These are phyloP conservation scores for Peronospora destructor DNA, from an alignment of 352 stramenopile genomes.

Conservation along the genomic window DNA sequence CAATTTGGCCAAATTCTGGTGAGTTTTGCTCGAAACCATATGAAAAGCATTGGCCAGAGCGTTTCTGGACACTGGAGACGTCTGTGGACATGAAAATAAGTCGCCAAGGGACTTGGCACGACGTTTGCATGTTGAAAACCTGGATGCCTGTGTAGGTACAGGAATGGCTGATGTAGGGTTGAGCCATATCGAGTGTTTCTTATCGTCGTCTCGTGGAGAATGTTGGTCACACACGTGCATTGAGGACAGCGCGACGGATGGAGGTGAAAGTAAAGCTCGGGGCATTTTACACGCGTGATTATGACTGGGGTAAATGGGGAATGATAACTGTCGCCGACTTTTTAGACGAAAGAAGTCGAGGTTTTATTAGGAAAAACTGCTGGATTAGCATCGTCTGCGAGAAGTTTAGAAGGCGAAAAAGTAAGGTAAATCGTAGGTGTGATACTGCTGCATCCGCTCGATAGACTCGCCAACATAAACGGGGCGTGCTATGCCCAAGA, in stretches of 20 bases:
- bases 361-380: too few relatives aligned
- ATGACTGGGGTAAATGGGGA: too few relatives aligned
- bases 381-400: too few relatives aligned
- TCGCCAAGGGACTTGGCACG: slow-evolving; percentile 49
- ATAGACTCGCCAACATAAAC: too few relatives aligned
- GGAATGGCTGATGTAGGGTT: slow-evolving; percentile 5
- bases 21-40: slow-evolving; percentile 32
- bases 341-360: too few relatives aligned
- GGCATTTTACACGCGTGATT: not conserved
- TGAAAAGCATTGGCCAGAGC: slow-evolving; percentile 41
- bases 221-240: slow-evolving; percentile 5
- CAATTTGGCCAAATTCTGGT: slow-evolving; percentile 34
- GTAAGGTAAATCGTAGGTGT: too few relatives aligned
- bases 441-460: too few relatives aligned
- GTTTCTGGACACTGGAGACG: slow-evolving; percentile 24
- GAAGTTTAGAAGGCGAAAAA: too few relatives aligned
- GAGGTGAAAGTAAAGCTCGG: not conserved
- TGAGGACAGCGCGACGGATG: slow-evolving; percentile 2
- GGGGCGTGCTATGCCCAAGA: too few relatives aligned
- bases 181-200: slow-evolving; percentile 15
- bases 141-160: not conserved
- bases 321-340: too few relatives aligned
- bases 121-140: slow-evolving; percentile 32
- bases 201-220: slow-evolving; percentile 3
- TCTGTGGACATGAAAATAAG: slow-evolving; percentile 24